These are phyloP conservation scores for Hordeum vulgare DNA, from an alignment of 176 grass and related monocot genomes.

Conservation along the genomic window MorexV3_pseudomolecules_assembly NC_058524.1:524465664-524466163, in stretches of 20 bases:
- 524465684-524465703: neutral
- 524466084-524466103: neutral
- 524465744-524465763: neutral
- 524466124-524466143: neutral
- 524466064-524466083: neutral
- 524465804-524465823: neutral
- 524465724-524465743: neutral
- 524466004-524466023: neutral
- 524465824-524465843: neutral
- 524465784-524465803: neutral
- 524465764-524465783: neutral
- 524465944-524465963: neutral
- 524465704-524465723: neutral
- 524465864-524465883: neutral
- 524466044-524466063: conserved; percentile 3
- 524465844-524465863: neutral
- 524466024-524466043: neutral
- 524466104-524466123: neutral
- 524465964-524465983: neutral
- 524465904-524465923: conserved; percentile 9
- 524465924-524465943: conserved; percentile 3
- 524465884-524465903: neutral
- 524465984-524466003: neutral
- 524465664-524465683: neutral
- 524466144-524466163: neutral